Evolutionary conservation across 2,329 filamentous ascomycete species (phyloP), one percentile per base, ranked within the genome.

Genomic region (Phyllosticta capitalensis): DNA sequence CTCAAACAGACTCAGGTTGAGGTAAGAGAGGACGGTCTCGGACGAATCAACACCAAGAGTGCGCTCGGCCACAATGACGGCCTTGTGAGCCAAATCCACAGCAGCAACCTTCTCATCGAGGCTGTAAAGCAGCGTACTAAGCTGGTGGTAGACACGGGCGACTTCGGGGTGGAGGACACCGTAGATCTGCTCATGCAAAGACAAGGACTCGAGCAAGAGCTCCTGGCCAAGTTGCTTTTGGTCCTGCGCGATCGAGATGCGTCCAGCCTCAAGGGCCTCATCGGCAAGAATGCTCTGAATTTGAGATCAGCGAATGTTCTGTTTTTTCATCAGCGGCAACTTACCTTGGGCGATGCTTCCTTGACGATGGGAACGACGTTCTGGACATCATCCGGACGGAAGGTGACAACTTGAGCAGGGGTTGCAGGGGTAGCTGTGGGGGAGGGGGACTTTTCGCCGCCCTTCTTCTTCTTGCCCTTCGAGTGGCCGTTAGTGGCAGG

Each of bases 91-190:
- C 63, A 99, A 83, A 75, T 99, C 94, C 22, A 97, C 88, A 22
- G 94, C 94, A 9, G 90, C 90, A 45, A 92, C 89, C 80, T 97
- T 97, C 78, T 99, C 94, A 58, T 97, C 94, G n/a, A 96, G 83
- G 72, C 95, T 89, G 75, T 95, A 97, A 78, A 96, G 96, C 59
- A 97, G 82, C 80, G 95, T 96, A 2, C 94, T 96, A 52, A 99
- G 76, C 56, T 89, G 91, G 75, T 96, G 92, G 79, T 99, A 99
- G 26, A 95, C 88, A 64, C 92, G 86, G 53, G 92, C 94, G 61
- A 97, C 92, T 75, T 99, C 94, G 1, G 94, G 92, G 71, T 99
- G 94, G 24, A 99, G 81, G 60, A 97, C 95, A 62, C 94, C 94
- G 69, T 99, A 99, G 66, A 99, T 97, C 74, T 99, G 94, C 79